Evolutionary conservation across 2,329 filamentous ascomycete species (phyloP).

Genomic region (Fusarium neocosmosporiellum): DNA sequence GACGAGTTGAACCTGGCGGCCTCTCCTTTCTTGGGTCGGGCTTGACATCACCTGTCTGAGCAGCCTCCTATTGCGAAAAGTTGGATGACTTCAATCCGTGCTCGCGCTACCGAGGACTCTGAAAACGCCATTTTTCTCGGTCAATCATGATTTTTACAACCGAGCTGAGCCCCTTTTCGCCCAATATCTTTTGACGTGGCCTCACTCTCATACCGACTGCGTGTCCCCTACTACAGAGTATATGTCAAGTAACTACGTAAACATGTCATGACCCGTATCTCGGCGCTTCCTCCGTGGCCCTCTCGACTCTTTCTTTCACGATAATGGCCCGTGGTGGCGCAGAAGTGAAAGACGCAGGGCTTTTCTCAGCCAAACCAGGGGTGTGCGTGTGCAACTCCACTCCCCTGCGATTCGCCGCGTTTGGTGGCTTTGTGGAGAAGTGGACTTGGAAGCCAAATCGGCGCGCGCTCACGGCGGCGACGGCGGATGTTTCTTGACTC

Average conservation of each 20-base stretch:
- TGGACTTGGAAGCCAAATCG: neutral
- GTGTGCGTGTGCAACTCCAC: conserved; percentile 16
- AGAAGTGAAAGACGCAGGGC: neutral
- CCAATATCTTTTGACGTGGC: neutral
- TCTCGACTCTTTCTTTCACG: neutral
- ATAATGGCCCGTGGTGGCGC: conserved; percentile 13
- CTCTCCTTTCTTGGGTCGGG: conserved; percentile 10
- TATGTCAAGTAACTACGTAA: neutral
- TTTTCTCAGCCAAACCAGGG: neutral
- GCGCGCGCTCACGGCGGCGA: conserved; percentile 17
- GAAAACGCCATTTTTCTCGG: conserved; percentile 8
- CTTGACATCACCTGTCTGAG: conserved; percentile 29
- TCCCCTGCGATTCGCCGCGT: neutral
- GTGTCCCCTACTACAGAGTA: neutral
- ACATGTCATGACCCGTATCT: conserved; percentile 2
- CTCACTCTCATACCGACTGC: neutral
- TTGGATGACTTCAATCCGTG: conserved; percentile 14
- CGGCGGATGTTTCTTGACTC: conserved; percentile 22
- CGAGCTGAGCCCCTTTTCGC: neutral
- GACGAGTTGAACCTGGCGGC: neutral
- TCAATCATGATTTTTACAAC: neutral
- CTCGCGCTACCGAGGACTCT: conserved; percentile 2
- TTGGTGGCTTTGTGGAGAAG: neutral
- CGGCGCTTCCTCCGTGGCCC: conserved; percentile 1
- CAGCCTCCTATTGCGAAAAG: neutral